These are phyloP conservation scores for Chalara sp. DNA, from an alignment of 2,329 filamentous ascomycete species.

Conservation along the genomic window DNA sequence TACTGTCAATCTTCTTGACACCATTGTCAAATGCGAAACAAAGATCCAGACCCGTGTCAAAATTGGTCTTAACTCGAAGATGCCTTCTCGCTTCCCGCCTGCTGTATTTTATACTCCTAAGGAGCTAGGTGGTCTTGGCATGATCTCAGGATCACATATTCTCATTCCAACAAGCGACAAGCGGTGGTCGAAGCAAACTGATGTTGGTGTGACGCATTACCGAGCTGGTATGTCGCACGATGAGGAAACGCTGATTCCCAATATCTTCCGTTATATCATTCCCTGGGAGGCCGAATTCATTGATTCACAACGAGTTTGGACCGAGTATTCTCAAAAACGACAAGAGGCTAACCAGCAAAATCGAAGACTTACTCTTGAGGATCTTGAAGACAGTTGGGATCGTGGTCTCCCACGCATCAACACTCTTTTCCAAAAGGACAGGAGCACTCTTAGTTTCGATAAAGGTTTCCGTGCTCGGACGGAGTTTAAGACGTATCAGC, in stretches of 20 bases:
- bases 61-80: slow-evolving; percentile 97
- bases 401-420: slow-evolving; percentile 96
- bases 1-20: slow-evolving; percentile 88
- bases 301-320: slow-evolving; percentile 98
- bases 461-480: slow-evolving; percentile 94
- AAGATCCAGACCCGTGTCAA: slow-evolving; percentile 99
- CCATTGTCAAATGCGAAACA: slow-evolving; percentile 98
- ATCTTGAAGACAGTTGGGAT: slow-evolving; percentile 97
- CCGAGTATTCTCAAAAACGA: slow-evolving; percentile 96
- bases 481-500: slow-evolving; percentile 96
- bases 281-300: slow-evolving; percentile 99
- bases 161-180: slow-evolving; percentile 96
- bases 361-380: slow-evolving; percentile 85
- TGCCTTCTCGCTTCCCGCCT: slow-evolving; percentile 97
- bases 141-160: slow-evolving; percentile 98
- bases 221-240: slow-evolving; percentile 97
- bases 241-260: slow-evolving; percentile 94
- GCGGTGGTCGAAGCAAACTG: slow-evolving; percentile 96
- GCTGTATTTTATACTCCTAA: slow-evolving; percentile 99
- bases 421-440: slow-evolving; percentile 96
- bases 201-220: slow-evolving; percentile 94
- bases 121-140: slow-evolving; percentile 91
- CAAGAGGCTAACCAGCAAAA: slow-evolving; percentile 97
- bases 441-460: slow-evolving; percentile 94
- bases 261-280: slow-evolving; percentile 99